These are phyloP conservation scores for Podila verticillata DNA, from an alignment of 192 early-diverging fungal species.

Conservation along the genomic window DNA sequence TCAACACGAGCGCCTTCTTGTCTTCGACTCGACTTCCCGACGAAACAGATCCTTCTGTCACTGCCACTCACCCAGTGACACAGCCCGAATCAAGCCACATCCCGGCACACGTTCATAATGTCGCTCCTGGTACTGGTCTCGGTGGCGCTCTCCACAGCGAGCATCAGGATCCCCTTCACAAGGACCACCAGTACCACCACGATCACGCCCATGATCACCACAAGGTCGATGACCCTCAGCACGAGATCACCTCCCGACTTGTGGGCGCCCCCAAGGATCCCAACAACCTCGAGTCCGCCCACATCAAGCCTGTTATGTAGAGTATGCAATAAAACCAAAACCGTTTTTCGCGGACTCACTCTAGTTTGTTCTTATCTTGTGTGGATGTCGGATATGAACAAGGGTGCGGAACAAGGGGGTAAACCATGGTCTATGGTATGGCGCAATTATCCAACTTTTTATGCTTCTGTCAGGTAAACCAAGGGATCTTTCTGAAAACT, in stretches of 20 bases:
- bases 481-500: no score
- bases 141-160: background rate
- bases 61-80: background rate
- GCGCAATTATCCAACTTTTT: no score
- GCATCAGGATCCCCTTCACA: background rate
- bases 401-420: no score
- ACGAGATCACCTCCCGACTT: slow-evolving; percentile 13
- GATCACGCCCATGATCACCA: background rate
- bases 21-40: background rate
- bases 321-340: background rate
- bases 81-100: slow-evolving; percentile 4
- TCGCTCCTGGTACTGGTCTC: slow-evolving; percentile 3
- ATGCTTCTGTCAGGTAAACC: no score
- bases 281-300: slow-evolving; percentile 5
- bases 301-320: slow-evolving; percentile 33
- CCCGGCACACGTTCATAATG: background rate
- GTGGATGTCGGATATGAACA: background rate
- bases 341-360: background rate
- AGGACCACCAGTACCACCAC: background rate
- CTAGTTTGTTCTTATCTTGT: background rate
- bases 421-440: no score
- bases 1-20: slow-evolving; percentile 11
- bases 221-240: slow-evolving; percentile 18
- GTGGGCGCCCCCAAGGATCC: slow-evolving; percentile 13
- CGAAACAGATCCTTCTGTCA: background rate